Percentiles rank a stretch among this genome's conserved stretches.
Evolutionary conservation across 352 stramenopile genomes (phyloP).

Genomic region (Globisporangium canariense): DNA sequence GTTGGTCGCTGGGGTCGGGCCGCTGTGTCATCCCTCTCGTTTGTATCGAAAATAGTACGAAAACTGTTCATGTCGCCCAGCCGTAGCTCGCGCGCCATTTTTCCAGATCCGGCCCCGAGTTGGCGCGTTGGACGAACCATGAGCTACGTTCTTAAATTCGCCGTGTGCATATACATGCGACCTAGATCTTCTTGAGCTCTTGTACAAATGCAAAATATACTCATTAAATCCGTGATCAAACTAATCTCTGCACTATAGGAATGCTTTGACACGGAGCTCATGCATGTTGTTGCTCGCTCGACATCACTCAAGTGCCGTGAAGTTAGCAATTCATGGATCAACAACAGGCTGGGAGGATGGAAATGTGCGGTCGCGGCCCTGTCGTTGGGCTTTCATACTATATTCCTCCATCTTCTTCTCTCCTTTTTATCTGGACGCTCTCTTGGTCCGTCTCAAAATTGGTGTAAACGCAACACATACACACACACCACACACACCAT

Average conservation of each 20-base stretch:
- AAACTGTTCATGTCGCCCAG: background rate
- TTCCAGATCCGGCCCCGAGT: background rate
- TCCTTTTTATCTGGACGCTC: background rate
- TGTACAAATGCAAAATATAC: too few species aligned
- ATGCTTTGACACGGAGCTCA: too few species aligned
- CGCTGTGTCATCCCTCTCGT: background rate
- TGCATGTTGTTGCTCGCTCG: too few species aligned
- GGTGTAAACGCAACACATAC: background rate
- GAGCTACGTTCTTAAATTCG: background rate
- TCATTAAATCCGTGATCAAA: too few species aligned
- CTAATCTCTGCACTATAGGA: too few species aligned
- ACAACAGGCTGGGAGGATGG: too few species aligned
- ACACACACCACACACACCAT: background rate
- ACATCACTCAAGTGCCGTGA: too few species aligned
- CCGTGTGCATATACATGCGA: too few species aligned
- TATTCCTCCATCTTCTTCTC: background rate
- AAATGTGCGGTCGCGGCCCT: too few species aligned
- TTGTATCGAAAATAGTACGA: background rate
- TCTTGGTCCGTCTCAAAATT: background rate
- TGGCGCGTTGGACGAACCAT: background rate
- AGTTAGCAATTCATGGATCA: too few species aligned
- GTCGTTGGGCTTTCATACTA: background rate
- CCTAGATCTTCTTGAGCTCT: too few species aligned
- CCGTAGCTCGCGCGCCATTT: background rate
- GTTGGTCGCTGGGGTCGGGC: background rate